Percentiles rank a stretch among this genome's conserved stretches.
These are phyloP conservation scores for Aspergillus sp. DNA, from an alignment of 2,329 filamentous ascomycete species.

Conservation along the genomic window DNA sequence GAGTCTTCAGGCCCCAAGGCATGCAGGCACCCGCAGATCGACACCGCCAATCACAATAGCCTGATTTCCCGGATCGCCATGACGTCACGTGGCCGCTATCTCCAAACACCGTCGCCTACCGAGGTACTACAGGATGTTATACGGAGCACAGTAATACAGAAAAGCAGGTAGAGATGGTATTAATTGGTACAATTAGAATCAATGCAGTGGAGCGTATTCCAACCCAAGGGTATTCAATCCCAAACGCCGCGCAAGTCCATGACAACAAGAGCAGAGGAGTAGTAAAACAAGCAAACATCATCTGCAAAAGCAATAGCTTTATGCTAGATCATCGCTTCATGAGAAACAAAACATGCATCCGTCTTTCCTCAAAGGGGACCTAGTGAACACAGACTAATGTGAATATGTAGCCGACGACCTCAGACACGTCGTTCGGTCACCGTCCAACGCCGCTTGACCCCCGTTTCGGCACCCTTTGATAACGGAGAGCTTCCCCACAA, in stretches of 20 bases:
- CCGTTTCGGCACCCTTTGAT: constrained; percentile 26
- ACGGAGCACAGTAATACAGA: no score
- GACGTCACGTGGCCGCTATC: no score
- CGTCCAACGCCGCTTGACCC: constrained; percentile 37
- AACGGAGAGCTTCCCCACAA: constrained; percentile 36
- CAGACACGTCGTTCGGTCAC: constrained; percentile 30
- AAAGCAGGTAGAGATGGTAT: no score
- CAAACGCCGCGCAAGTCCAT: background rate
- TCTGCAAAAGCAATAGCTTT: background rate
- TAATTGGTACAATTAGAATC: no score
- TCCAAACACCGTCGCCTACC: no score
- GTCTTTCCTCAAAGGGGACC: background rate
- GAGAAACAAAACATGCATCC: background rate
- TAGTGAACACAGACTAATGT: no score
- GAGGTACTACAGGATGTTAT: no score
- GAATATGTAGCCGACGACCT: background rate
- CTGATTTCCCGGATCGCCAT: background rate
- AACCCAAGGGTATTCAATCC: background rate
- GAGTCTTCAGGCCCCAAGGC: constrained; percentile 1
- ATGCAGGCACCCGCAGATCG: constrained; percentile 4
- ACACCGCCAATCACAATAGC: background rate
- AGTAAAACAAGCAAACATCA: background rate
- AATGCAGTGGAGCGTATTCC: background rate
- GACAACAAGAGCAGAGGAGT: background rate
- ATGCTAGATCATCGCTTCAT: background rate